Base-by-base conservation (phyloP, 305 asterid genomes). In the Petunia hybrid region DNA sequence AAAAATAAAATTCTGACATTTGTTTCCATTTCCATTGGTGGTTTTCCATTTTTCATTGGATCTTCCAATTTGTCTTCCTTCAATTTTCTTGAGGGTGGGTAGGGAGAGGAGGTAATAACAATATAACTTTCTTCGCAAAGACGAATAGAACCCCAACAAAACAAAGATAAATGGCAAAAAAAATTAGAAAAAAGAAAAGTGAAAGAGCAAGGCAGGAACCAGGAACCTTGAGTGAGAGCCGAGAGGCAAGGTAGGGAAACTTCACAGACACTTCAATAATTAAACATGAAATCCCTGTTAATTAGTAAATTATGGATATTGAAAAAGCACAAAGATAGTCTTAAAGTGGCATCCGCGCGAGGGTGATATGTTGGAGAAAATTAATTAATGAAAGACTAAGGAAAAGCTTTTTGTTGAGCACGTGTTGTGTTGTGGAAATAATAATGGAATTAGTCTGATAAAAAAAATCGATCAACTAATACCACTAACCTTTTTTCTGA, bases 191-290 rank as follows among this genome's bases (percentile, higher is more conserved):
- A 16, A 59, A 65, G 36, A 36, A 73, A 36, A 51, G 78, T 73
- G 78, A 73, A 73, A 73, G 63, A 73, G 8, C 64, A 6, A 51
- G 64, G 48, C 42, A 56, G 63, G 45, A 9, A 45, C 80, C n/a
- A n/a, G n/a, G 73, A 9, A 45, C 80, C 80, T 84, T 78, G 86
- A 79, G 82, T 84, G 85, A 68, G 82, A 83, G 73, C 64, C 35
- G 85, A 68, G 82, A 83, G 73, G 64, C 35, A 79, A 79, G 82
- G 57, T 65, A 36, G 82, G 45, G 82, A 89, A 87, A 76, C 87
- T 89, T 87, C 83, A 80, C 78, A 80, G 57, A 84, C 38, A 80
- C 87, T 82, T 81, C 83, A 57, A 59, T 5, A 35, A 62, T 55
- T 65, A 59, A 83, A 64, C 57, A 69, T 69, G 51, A 36, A 80